Evolutionary conservation across 2,329 filamentous ascomycete genomes (phyloP).

Genomic region (Lasiodiplodia sp.): DNA sequence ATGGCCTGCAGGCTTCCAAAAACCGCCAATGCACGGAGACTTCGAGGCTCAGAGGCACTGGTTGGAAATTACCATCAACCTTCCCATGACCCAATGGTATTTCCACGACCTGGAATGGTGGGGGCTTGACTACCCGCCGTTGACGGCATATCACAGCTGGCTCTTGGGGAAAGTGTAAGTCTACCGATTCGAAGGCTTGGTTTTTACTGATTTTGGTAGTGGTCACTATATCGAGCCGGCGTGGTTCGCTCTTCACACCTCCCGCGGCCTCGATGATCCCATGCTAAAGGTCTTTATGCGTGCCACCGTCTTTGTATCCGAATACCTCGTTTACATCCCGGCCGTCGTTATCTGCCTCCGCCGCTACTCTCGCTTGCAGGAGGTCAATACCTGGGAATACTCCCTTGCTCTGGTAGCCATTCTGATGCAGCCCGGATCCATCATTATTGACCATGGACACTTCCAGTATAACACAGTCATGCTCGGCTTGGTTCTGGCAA

Average conservation of each 20-base stretch:
- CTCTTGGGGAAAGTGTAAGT: conserved; percentile 79
- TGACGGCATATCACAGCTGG: conserved; percentile 99
- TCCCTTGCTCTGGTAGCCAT: conserved; percentile 88
- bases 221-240: conserved; percentile 78
- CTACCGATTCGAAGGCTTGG: not conserved
- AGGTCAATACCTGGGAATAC: conserved; percentile 80
- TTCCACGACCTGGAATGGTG: conserved; percentile 97
- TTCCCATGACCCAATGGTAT: conserved; percentile 96
- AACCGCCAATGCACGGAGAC: conserved; percentile 92
- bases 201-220: conserved; percentile 46
- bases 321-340: conserved; percentile 89
- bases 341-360: conserved; percentile 85
- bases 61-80: conserved; percentile 94
- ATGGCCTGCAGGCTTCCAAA: conserved; percentile 68
- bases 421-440: conserved; percentile 87
- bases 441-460: conserved; percentile 92
- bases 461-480: conserved; percentile 99
- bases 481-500: conserved; percentile 87
- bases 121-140: conserved; percentile 95
- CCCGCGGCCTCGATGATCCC: conserved; percentile 80
- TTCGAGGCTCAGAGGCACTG: conserved; percentile 98
- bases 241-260: conserved; percentile 88
- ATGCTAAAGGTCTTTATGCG: conserved; percentile 94
- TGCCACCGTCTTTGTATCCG: conserved; percentile 86
- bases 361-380: conserved; percentile 77